Conservation (phyloP, 768 basidiomycete genomes). For the Trametes meyenii region DNA sequence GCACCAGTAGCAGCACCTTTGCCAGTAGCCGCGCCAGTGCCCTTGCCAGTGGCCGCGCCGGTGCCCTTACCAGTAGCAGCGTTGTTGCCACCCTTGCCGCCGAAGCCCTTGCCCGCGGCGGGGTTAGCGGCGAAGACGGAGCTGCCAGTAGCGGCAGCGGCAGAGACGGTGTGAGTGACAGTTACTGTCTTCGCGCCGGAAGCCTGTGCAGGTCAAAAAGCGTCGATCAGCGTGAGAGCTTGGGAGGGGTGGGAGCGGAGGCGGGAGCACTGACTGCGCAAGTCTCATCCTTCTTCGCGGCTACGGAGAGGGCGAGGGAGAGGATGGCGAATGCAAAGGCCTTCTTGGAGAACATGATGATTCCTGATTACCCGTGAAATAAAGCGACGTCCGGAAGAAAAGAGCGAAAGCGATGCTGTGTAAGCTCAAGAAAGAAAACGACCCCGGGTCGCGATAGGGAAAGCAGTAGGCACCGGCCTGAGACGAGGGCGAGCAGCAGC, state of each 20-base stretch:
- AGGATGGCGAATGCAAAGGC: constrained; percentile 44
- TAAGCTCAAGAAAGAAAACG: constrained; percentile 44
- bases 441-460: constrained; percentile 58
- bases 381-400: constrained; percentile 29
- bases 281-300: constrained; percentile 36
- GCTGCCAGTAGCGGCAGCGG: constrained; percentile 25
- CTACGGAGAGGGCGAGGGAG: constrained; percentile 40
- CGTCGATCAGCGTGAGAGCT: constrained; percentile 21
- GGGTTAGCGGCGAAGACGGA: constrained; percentile 22
- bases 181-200: constrained; percentile 34
- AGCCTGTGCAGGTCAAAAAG: constrained; percentile 22
- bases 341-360: constrained; percentile 49
- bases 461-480: constrained; percentile 48
- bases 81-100: constrained; percentile 19
- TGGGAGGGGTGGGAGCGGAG: constrained; percentile 5
- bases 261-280: constrained; percentile 19
- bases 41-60: not conserved
- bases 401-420: constrained; percentile 37
- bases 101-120: constrained; percentile 19
- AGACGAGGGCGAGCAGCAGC: constrained; percentile 24
- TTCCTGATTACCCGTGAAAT: constrained; percentile 8
- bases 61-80: not conserved
- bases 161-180: constrained; percentile 37
- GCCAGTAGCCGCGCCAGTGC: constrained; percentile 1
- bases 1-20: constrained; percentile 11